phyloP scores from a whole-genome alignment of 257 asterid genomes.

The Penstemon barbatus region DNA sequence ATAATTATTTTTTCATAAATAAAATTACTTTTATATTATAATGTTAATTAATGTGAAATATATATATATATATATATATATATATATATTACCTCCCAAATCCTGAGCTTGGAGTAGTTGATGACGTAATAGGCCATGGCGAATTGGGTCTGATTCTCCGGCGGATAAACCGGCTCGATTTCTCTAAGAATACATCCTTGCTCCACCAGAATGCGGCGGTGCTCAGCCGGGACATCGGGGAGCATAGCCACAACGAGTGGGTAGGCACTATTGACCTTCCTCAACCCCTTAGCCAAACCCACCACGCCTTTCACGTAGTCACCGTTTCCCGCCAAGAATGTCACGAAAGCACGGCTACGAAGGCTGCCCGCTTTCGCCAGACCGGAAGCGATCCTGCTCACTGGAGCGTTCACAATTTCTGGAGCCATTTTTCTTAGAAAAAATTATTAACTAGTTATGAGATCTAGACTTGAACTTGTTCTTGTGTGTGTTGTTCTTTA shows the following conservation, averaged over 20 bases:
- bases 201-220: constrained; percentile 52
- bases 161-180: constrained; percentile 53
- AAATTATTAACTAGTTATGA: background rate
- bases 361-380: constrained; percentile 42
- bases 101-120: constrained; percentile 60
- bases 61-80: too few species aligned
- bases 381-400: constrained; percentile 37
- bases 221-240: constrained; percentile 56
- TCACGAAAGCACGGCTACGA: constrained; percentile 52
- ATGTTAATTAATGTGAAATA: too few species aligned
- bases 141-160: constrained; percentile 51
- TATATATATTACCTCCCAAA: constrained; percentile 69
- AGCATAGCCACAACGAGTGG: constrained; percentile 61
- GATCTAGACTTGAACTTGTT: background rate
- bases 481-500: background rate
- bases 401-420: constrained; percentile 15
- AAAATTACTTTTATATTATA: too few species aligned
- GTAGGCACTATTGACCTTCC: constrained; percentile 44
- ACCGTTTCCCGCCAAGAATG: constrained; percentile 53
- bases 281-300: constrained; percentile 51
- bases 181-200: constrained; percentile 55
- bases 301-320: constrained; percentile 62
- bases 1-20: too few species aligned
- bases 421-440: constrained; percentile 36
- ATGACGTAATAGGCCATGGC: constrained; percentile 62